Conservation (phyloP, 306 rosid species). For the Dalbergia cultrata region DNA sequence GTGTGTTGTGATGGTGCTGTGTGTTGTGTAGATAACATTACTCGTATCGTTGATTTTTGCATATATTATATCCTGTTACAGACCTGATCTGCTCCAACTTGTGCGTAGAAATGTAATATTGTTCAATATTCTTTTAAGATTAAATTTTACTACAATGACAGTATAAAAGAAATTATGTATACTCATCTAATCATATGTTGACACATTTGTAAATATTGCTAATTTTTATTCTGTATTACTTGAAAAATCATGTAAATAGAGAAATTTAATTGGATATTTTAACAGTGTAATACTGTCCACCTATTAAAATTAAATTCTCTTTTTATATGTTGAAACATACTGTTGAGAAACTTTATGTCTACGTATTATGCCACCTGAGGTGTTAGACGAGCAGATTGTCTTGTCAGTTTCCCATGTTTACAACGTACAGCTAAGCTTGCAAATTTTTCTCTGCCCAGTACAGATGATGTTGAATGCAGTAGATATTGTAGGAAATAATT, state of each 20-base stretch:
- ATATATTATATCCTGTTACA: neutral
- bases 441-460: slow-evolving; percentile 21
- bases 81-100: slow-evolving; percentile 7
- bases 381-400: slow-evolving; percentile 23
- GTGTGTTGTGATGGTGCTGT: neutral
- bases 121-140: neutral
- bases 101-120: neutral
- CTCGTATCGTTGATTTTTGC: neutral
- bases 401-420: slow-evolving; percentile 19
- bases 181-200: no score
- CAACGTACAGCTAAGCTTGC: slow-evolving; percentile 9
- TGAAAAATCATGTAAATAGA: no score
- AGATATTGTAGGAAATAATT: neutral
- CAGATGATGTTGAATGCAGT: neutral
- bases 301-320: neutral
- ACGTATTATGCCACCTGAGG: neutral
- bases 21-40: neutral
- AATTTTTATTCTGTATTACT: no score
- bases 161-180: no score
- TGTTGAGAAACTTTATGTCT: neutral
- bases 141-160: no score
- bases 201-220: no score
- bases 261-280: no score
- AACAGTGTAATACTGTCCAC: no score
- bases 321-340: neutral